Base-by-base conservation (phyloP, 1,284 basidiomycete genomes). In the Tremellales sp. region DNA sequence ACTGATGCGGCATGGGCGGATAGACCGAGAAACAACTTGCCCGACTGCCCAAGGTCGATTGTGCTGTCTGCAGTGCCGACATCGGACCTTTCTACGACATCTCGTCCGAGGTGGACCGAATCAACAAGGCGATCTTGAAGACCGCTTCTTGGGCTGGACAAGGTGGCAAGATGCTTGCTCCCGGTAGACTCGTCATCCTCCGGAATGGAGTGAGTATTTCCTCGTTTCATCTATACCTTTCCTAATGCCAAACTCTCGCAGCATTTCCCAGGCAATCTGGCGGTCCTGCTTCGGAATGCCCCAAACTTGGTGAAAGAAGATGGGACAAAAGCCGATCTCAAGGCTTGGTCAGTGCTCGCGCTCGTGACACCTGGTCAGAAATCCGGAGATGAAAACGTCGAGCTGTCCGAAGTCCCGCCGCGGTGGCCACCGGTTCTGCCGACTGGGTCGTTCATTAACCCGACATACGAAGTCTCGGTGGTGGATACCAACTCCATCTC, bases 171-270 rank as follows among this genome's bases (percentile, higher is more conserved):
- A 74, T 81, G 3, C 73, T 98, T 31, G 68, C 73, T 4, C 67
- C 82, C 0, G 94, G 93, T 0, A 77, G 95, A 40, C 81, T 97
- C 13, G 81, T 98, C 1, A 68, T 98, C 16, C 72, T 99, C 27
- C 80, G 84, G 36, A 86, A 97, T 65, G 80, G 80, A 43, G 92
- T 93, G 65, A 63, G 83, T 67, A 29, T 39, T 8, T 29, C 28
- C 22, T 12, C 6, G 18, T 40, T 14, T 19, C 21, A 0, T 8
- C 36, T 14, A 43, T 13, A 25, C 18, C 3, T 47, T 21, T n/a
- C n/a, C n/a, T 39, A 42, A 26, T 22, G 32, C 38, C 21, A 29
- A n/a, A 34, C 26, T 25, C 34, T 39, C 27, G 5, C 51, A 97
- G 87, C 87, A 91, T 68, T 95, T 90, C 70, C 77, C 77, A 41